Percentiles rank a stretch among this genome's conserved stretches.
These are phyloP conservation scores for Arabis hirsuta DNA, from an alignment of 345 rosid genomes.

Conservation along the genomic window DNA sequence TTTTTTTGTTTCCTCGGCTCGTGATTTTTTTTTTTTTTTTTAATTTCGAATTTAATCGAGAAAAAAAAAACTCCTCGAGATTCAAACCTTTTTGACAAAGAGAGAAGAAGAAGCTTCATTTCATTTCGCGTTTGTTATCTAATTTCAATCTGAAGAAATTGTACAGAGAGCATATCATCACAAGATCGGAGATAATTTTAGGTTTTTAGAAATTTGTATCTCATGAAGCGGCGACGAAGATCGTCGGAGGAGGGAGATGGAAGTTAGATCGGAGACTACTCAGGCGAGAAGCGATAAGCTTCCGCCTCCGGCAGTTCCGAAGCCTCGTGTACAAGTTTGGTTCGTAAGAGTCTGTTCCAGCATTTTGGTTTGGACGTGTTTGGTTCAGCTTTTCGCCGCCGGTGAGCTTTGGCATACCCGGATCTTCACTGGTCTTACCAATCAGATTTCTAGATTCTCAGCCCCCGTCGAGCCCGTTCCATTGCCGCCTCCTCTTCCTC, in stretches of 20 bases:
- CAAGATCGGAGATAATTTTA: slow-evolving; percentile 29
- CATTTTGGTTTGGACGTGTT: slow-evolving; percentile 96
- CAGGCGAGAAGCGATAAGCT: slow-evolving; percentile 68
- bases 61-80: slow-evolving; percentile 18
- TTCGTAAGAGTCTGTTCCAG: slow-evolving; percentile 85
- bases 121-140: slow-evolving; percentile 30
- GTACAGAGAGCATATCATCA: background rate
- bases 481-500: slow-evolving; percentile 57
- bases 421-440: slow-evolving; percentile 57
- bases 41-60: slow-evolving; percentile 1
- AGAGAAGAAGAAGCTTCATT: slow-evolving; percentile 27
- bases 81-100: slow-evolving; percentile 26
- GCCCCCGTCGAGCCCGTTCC: slow-evolving; percentile 44
- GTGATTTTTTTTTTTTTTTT: background rate
- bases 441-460: slow-evolving; percentile 51
- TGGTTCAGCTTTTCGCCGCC: slow-evolving; percentile 87
- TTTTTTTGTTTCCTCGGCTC: background rate
- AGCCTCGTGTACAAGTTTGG: slow-evolving; percentile 80
- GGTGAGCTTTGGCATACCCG: slow-evolving; percentile 87
- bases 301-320: slow-evolving; percentile 57
- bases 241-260: slow-evolving; percentile 64
- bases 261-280: slow-evolving; percentile 73
- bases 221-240: slow-evolving; percentile 79
- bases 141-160: slow-evolving; percentile 1
- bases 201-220: slow-evolving; percentile 12